These are phyloP conservation scores for Dioscorea alata DNA, from an alignment of 106 monocot genomes.

Conservation along the genomic window DNA sequence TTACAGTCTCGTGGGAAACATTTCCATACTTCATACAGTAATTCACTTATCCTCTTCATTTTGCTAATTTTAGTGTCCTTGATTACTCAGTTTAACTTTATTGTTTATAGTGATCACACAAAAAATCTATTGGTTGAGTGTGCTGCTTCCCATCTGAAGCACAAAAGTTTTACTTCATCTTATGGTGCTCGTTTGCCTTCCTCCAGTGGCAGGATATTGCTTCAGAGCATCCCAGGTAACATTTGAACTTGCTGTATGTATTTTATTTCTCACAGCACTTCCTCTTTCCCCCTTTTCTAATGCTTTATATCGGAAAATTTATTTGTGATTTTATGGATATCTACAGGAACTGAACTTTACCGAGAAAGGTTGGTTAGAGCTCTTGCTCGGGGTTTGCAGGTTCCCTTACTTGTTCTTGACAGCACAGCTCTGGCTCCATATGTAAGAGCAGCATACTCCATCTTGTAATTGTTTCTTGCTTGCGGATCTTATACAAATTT, in stretches of 20 bases:
- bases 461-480: not conserved
- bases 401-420: constrained; percentile 59
- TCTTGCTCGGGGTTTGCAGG: constrained; percentile 59
- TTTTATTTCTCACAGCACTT: no score
- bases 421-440: constrained; percentile 42
- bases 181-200: constrained; percentile 73
- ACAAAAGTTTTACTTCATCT: constrained; percentile 39
- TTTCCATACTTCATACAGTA: constrained; percentile 89
- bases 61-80: not conserved
- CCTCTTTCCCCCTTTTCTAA: no score
- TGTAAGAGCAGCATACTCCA: constrained; percentile 47
- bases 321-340: not conserved
- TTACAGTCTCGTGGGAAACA: constrained; percentile 63
- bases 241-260: no score
- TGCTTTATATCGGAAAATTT: not conserved
- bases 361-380: constrained; percentile 61
- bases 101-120: constrained; percentile 51
- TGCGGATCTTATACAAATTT: no score
- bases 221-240: constrained; percentile 75
- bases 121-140: constrained; percentile 81
- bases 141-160: constrained; percentile 69
- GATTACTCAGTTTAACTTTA: not conserved
- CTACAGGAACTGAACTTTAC: constrained; percentile 71
- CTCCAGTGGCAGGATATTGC: constrained; percentile 81
- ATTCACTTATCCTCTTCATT: constrained; percentile 9